Evolutionary conservation across 257 asterid species (phyloP).

Genomic region (Prunella vulgaris): DNA sequence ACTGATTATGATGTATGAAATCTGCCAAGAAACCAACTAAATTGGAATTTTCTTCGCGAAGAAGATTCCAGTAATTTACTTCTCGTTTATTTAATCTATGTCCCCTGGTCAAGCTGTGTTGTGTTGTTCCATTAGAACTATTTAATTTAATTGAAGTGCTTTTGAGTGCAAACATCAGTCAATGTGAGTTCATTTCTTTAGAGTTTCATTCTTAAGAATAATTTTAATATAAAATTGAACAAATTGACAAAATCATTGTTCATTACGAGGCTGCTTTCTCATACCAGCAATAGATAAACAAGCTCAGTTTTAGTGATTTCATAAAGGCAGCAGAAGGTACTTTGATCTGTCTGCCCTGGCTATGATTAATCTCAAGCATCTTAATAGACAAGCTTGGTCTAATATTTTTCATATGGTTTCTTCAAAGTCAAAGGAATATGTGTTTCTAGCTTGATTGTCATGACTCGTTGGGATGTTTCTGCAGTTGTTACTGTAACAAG

Average conservation of each 20-base stretch:
- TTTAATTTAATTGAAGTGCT: neutral
- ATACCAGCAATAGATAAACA: neutral
- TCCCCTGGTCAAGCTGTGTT: neutral
- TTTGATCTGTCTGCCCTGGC: neutral
- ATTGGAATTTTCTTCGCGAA: neutral
- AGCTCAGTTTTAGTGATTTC: neutral
- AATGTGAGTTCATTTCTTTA: neutral
- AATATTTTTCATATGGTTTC: neutral
- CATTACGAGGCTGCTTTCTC: slow-evolving; percentile 3
- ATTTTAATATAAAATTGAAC: slow-evolving; percentile 5
- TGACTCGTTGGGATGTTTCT: neutral
- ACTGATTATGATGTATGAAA: slow-evolving; percentile 16
- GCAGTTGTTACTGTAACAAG: neutral
- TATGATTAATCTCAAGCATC: slow-evolving; percentile 10
- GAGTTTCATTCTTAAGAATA: neutral
- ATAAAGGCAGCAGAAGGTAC: slow-evolving; percentile 2
- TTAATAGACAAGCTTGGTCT: neutral
- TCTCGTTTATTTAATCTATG: slow-evolving; percentile 3
- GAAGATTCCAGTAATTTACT: slow-evolving; percentile 12
- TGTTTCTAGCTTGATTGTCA: slow-evolving; percentile 1
- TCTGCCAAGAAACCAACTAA: slow-evolving; percentile 1
- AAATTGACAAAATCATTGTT: neutral
- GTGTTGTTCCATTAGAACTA: neutral
- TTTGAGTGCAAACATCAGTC: neutral
- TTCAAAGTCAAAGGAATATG: neutral